A percentile compares a stretch with the other conserved stretches of the same genome.
Conservation (phyloP, 352 stramenopile genomes). For the Pythium phragmitis region DNA sequence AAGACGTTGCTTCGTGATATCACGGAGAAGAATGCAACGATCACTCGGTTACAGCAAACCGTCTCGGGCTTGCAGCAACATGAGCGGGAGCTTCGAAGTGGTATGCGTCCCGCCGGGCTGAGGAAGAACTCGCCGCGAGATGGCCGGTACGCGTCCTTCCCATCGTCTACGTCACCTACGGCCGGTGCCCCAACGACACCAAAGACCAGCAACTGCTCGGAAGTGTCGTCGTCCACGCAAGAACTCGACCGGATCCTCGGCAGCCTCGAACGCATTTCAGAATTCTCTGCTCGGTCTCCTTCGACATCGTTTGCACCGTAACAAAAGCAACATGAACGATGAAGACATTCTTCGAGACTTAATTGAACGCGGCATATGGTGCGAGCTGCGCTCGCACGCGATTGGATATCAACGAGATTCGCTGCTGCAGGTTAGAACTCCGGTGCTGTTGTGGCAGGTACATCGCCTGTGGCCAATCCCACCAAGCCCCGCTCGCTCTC, state of each 20-base stretch:
- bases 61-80: slow-evolving; percentile 39
- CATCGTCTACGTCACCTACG: slow-evolving; percentile 7
- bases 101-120: not conserved
- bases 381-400: too few relatives aligned
- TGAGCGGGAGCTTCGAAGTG: slow-evolving; percentile 20
- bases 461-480: too few relatives aligned
- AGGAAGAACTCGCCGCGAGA: slow-evolving; percentile 4
- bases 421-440: too few relatives aligned
- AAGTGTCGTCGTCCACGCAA: slow-evolving; percentile 32
- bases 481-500: too few relatives aligned
- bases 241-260: slow-evolving; percentile 67
- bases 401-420: too few relatives aligned
- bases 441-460: too few relatives aligned
- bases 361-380: too few relatives aligned
- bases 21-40: slow-evolving; percentile 55
- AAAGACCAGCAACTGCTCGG: slow-evolving; percentile 19
- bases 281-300: slow-evolving; percentile 42
- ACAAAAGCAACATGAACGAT: not conserved
- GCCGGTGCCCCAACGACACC: slow-evolving; percentile 2
- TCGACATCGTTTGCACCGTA: slow-evolving; percentile 17
- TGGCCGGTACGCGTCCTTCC: slow-evolving; percentile 16
- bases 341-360: not conserved
- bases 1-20: slow-evolving; percentile 71
- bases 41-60: slow-evolving; percentile 52
- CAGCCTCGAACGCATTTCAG: slow-evolving; percentile 69